These are phyloP conservation scores for Naganishia kalamii DNA, from an alignment of 768 basidiomycete genomes.

Conservation along the genomic window DNA sequence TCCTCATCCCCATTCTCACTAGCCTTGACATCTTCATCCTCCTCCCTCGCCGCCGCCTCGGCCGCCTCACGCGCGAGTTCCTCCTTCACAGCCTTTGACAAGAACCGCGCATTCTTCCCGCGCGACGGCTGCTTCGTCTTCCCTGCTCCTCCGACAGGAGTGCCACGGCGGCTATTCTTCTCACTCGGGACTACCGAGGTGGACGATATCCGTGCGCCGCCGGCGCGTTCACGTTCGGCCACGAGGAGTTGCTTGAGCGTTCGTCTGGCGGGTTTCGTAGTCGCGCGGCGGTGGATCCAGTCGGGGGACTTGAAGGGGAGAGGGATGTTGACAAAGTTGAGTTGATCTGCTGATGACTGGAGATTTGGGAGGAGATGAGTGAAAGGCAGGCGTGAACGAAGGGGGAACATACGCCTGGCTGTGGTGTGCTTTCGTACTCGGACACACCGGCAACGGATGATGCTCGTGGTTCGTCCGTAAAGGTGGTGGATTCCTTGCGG, in stretches of 20 bases:
- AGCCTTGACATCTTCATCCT: slow-evolving; percentile 18
- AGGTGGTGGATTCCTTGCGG: not conserved
- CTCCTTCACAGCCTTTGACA: slow-evolving; percentile 24
- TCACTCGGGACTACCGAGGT: not conserved
- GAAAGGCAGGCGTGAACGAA: not conserved
- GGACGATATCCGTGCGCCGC: not conserved
- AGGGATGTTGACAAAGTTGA: slow-evolving; percentile 9
- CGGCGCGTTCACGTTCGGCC: slow-evolving; percentile 30
- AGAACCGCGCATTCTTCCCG: slow-evolving; percentile 16
- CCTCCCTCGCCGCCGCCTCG: slow-evolving; percentile 17
- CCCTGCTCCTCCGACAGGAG: slow-evolving; percentile 13
- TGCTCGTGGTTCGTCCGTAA: not conserved
- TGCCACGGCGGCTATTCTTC: slow-evolving; percentile 16
- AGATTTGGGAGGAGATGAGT: not conserved
- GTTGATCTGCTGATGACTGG: slow-evolving; percentile 10
- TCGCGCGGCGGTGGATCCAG: slow-evolving; percentile 21
- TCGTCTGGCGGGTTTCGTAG: slow-evolving; percentile 30
- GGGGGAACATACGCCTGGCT: slow-evolving; percentile 2
- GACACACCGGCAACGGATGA: not conserved
- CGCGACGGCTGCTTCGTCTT: not conserved
- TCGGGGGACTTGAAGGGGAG: slow-evolving; percentile 13
- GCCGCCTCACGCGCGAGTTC: slow-evolving; percentile 21
- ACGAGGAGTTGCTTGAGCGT: slow-evolving; percentile 42
- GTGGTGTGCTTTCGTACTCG: slow-evolving; percentile 14
- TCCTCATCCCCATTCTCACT: slow-evolving; percentile 22